These are phyloP conservation scores for Pelargonium australe DNA, from an alignment of 441 rosid genomes.

Conservation along the genomic window DNA sequence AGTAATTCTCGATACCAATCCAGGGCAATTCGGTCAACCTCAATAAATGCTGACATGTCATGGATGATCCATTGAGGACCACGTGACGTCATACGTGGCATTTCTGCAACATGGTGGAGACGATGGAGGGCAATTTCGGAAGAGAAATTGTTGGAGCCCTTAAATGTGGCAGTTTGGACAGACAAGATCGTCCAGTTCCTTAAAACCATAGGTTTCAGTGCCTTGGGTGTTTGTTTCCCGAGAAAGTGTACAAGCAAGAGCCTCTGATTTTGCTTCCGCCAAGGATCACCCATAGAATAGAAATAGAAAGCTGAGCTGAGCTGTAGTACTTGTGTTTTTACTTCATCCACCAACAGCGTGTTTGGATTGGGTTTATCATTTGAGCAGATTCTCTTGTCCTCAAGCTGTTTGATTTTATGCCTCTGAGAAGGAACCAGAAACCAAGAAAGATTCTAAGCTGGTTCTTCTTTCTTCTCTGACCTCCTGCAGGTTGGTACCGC, in stretches of 20 bases:
- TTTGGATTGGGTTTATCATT: no score
- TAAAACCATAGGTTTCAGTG: constrained; percentile 8
- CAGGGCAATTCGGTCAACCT: constrained; percentile 16
- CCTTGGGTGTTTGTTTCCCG: constrained; percentile 11
- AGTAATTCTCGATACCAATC: no score
- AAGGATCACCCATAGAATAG: neutral
- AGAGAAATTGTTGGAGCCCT: neutral
- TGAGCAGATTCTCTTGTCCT: constrained; percentile 7
- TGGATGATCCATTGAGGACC: neutral
- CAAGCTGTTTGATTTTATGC: constrained; percentile 1
- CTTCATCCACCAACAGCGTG: neutral
- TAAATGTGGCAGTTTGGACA: neutral
- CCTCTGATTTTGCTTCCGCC: neutral
- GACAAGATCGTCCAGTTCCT: neutral
- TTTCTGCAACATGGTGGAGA: no score
- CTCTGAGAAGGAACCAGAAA: neutral
- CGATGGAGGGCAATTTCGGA: neutral
- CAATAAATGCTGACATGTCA: neutral
- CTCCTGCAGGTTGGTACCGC: neutral
- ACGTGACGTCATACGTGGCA: constrained; percentile 22
- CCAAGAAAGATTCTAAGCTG: constrained; percentile 10
- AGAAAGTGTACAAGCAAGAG: neutral
- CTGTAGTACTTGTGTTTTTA: no score
- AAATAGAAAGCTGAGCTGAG: no score
- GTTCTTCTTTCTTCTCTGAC: neutral